phyloP scores from a whole-genome alignment of 1,284 basidiomycete genomes.

The Trametes pubescens region DNA sequence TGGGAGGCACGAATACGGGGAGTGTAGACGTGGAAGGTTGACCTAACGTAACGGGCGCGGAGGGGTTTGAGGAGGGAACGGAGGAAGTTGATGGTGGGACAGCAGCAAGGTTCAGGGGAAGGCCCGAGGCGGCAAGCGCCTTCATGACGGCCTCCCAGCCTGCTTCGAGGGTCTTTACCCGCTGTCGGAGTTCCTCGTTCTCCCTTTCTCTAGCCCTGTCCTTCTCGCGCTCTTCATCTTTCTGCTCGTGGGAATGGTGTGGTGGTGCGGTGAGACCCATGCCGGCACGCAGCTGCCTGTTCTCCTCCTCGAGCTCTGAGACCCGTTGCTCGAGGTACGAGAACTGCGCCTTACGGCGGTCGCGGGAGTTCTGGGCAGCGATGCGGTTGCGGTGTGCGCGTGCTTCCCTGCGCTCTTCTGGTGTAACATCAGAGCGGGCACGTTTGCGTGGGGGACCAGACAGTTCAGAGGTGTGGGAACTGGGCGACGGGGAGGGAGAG shows the following conservation, averaged over 20 bases:
- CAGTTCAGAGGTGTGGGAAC: slow-evolving; percentile 37
- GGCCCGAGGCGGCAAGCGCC: slow-evolving; percentile 72
- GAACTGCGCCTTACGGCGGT: slow-evolving; percentile 82
- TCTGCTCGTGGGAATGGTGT: slow-evolving; percentile 39
- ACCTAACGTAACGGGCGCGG: slow-evolving; percentile 36
- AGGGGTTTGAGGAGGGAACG: slow-evolving; percentile 39
- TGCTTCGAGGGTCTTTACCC: slow-evolving; percentile 77
- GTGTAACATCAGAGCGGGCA: slow-evolving; percentile 61
- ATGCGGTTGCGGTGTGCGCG: slow-evolving; percentile 85
- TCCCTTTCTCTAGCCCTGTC: slow-evolving; percentile 66
- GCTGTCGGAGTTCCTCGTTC: slow-evolving; percentile 77
- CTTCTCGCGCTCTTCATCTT: slow-evolving; percentile 49
- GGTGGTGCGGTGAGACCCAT: slow-evolving; percentile 43
- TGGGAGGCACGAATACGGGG: slow-evolving; percentile 43
- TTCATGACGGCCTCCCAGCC: slow-evolving; percentile 83
- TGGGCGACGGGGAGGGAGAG: slow-evolving; percentile 40
- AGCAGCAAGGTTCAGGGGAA: slow-evolving; percentile 50
- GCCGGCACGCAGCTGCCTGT: slow-evolving; percentile 51
- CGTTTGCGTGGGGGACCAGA: slow-evolving; percentile 71
- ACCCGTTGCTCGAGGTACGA: slow-evolving; percentile 54
- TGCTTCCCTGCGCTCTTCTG: slow-evolving; percentile 83
- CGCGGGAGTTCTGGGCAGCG: slow-evolving; percentile 85
- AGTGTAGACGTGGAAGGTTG: slow-evolving; percentile 45
- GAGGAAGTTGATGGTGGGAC: slow-evolving; percentile 37
- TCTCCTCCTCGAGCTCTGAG: slow-evolving; percentile 55